Evolutionary conservation across 2,329 filamentous ascomycete genomes (phyloP).

Genomic region (Monilinia vaccinii-corymbosi): DNA sequence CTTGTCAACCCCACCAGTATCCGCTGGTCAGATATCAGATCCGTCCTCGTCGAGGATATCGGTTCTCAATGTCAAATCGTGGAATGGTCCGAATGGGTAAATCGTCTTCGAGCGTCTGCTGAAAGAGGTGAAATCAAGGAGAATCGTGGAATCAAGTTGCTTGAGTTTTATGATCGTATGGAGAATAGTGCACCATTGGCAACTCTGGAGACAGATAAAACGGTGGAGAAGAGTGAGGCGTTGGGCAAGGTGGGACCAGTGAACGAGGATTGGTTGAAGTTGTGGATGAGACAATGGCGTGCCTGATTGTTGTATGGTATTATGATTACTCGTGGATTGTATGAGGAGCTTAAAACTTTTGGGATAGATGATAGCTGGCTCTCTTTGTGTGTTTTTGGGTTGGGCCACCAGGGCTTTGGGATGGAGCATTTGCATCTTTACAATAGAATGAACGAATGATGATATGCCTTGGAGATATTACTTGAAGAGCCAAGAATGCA

Average conservation of each 20-base stretch:
- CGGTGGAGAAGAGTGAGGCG: slow-evolving; percentile 20
- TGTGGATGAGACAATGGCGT: slow-evolving; percentile 32
- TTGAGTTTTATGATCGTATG: slow-evolving; percentile 28
- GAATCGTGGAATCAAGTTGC: slow-evolving; percentile 43
- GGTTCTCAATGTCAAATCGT: slow-evolving; percentile 27
- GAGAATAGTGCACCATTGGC: slow-evolving; percentile 10
- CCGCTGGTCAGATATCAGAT: slow-evolving; percentile 21
- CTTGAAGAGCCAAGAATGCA: not conserved
- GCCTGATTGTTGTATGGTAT: slow-evolving; percentile 8
- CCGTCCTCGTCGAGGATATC: slow-evolving; percentile 16
- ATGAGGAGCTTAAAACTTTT: not conserved
- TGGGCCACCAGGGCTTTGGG: not conserved
- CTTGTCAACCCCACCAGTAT: slow-evolving; percentile 24
- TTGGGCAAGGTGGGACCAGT: slow-evolving; percentile 26
- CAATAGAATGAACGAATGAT: not conserved
- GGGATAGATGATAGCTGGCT: not conserved
- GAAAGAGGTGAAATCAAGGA: slow-evolving; percentile 33
- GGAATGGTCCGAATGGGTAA: slow-evolving; percentile 38
- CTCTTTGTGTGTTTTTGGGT: not conserved
- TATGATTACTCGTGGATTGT: not conserved
- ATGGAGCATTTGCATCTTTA: not conserved
- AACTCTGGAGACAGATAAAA: slow-evolving; percentile 11
- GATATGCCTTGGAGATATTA: not conserved
- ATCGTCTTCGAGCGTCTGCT: slow-evolving; percentile 33
- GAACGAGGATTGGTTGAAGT: slow-evolving; percentile 28